These are phyloP conservation scores for Cryptomeria japonica DNA, from an alignment of 75 land plant species.

Conservation along the genomic window DNA sequence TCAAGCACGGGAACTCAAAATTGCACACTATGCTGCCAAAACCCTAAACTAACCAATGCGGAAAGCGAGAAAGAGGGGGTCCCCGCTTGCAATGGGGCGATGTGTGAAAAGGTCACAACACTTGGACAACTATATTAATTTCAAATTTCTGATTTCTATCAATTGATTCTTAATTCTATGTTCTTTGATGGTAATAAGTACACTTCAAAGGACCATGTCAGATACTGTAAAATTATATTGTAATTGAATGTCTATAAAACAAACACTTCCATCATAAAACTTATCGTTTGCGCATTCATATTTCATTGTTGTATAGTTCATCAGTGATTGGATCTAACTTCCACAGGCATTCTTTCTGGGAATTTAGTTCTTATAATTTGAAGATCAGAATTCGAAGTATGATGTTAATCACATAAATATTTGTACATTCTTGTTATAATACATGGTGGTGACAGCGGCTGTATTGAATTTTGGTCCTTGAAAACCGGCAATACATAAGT, in stretches of 20 bases:
- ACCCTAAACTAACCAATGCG: too few relatives aligned
- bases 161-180: neutral
- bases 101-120: too few relatives aligned
- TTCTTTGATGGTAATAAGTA: neutral
- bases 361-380: neutral
- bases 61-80: too few relatives aligned
- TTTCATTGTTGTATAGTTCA: constrained; percentile 1
- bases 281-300: neutral
- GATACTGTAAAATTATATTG: neutral
- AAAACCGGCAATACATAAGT: neutral
- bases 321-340: neutral
- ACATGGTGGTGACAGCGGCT: neutral
- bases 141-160: neutral
- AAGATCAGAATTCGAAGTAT: neutral
- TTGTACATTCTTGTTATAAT: neutral
- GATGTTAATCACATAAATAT: neutral
- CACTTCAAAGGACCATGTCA: neutral
- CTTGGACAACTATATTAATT: neutral
- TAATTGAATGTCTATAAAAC: neutral
- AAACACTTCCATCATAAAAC: neutral
- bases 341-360: neutral
- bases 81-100: too few relatives aligned
- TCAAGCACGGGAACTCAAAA: too few relatives aligned
- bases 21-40: too few relatives aligned
- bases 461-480: neutral